Percentiles rank a stretch among this genome's conserved stretches.
Conservation (phyloP, 2,329 filamentous ascomycete species). For the Aspergillus neoniger region DNA sequence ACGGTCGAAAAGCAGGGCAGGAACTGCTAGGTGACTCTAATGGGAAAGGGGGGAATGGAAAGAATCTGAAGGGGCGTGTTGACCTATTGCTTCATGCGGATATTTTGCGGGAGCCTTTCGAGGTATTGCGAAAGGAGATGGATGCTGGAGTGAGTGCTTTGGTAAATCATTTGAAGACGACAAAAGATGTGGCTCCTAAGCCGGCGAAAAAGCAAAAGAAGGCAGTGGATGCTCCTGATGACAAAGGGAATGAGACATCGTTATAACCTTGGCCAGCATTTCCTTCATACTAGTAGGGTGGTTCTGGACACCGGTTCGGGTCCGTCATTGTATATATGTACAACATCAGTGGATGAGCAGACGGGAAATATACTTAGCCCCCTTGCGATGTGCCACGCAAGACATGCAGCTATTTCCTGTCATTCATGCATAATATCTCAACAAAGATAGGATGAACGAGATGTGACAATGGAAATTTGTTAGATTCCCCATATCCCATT, state of each 20-base stretch:
- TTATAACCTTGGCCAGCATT: background rate
- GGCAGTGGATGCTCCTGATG: background rate
- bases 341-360: background rate
- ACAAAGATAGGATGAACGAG: background rate
- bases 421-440: background rate
- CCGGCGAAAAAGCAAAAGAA: background rate
- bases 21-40: background rate
- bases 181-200: background rate
- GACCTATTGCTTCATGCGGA: conserved; percentile 30
- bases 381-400: background rate
- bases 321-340: background rate
- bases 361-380: background rate
- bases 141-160: conserved; percentile 17
- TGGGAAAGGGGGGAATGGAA: conserved; percentile 12
- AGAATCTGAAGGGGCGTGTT: conserved; percentile 39
- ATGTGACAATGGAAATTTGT: background rate
- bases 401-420: background rate
- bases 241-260: background rate
- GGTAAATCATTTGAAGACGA: conserved; percentile 8
- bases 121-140: conserved; percentile 22
- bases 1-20: conserved; percentile 29
- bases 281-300: background rate
- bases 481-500: background rate
- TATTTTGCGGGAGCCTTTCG: conserved; percentile 16
- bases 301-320: background rate